Conservation (phyloP, 2,329 filamentous ascomycete species). For the Emergomyces orientalis region DNA sequence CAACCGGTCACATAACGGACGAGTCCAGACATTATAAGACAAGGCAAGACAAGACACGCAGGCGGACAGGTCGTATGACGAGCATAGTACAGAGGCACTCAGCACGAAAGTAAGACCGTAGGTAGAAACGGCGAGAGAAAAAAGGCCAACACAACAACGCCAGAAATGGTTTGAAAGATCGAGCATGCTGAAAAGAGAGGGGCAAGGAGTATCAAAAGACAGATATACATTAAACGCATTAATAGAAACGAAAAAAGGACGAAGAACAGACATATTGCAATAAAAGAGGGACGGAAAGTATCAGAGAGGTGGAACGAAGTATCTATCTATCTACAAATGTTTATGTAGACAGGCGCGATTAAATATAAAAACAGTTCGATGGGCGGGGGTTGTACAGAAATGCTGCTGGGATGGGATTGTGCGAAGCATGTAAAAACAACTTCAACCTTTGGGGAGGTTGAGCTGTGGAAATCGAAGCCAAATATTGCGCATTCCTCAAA, state of each 20-base stretch:
- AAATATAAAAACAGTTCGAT: too few species aligned
- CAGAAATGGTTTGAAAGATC: constrained; percentile 2
- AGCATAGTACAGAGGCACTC: not conserved
- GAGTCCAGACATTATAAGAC: too few species aligned
- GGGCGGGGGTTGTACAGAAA: not conserved
- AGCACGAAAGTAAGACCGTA: not conserved
- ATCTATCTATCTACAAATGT: not conserved
- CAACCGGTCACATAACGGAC: not conserved
- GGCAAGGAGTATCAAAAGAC: not conserved
- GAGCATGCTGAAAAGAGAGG: not conserved
- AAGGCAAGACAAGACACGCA: not conserved
- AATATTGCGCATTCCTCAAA: not conserved
- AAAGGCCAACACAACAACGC: not conserved
- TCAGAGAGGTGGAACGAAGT: not conserved
- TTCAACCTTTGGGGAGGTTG: not conserved
- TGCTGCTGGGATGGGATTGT: not conserved
- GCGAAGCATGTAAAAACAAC: not conserved
- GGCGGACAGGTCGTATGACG: not conserved
- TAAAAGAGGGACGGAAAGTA: not conserved
- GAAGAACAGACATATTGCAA: not conserved
- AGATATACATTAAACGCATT: not conserved
- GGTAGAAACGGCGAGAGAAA: too few species aligned
- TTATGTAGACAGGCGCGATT: not conserved
- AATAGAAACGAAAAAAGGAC: not conserved
- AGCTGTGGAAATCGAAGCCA: not conserved